phyloP scores from a whole-genome alignment of 768 basidiomycete species.

The Termitomyces heimii region DNA sequence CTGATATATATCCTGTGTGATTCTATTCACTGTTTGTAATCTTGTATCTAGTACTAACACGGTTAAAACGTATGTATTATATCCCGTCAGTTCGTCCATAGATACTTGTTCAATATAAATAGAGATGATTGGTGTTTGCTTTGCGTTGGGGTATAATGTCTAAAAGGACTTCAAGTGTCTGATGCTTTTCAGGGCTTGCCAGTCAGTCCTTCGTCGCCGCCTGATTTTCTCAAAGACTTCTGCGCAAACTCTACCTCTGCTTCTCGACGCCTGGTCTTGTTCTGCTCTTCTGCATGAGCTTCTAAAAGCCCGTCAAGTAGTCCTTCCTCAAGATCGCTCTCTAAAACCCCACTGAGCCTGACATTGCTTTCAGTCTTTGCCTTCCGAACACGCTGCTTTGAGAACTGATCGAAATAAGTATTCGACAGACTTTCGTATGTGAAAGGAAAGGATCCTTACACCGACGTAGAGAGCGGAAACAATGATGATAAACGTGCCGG shows the following conservation, averaged over 20 bases:
- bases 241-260: background rate
- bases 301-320: constrained; percentile 3
- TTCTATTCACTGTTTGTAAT: background rate
- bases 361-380: constrained; percentile 1
- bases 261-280: background rate
- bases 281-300: background rate
- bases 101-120: background rate
- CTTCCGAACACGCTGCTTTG: constrained; percentile 2
- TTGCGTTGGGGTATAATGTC: background rate
- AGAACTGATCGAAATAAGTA: background rate
- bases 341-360: constrained; percentile 2
- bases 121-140: background rate
- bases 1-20: background rate
- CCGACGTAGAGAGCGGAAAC: constrained; percentile 58
- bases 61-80: background rate
- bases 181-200: background rate
- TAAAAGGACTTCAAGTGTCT: background rate
- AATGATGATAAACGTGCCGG: constrained; percentile 64
- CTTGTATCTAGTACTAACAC: background rate
- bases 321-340: constrained; percentile 10
- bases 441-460: constrained; percentile 29
- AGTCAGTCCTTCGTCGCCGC: background rate
- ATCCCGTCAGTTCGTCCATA: background rate
- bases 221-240: background rate
- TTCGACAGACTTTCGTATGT: background rate